Conservation (phyloP, 345 rosid genomes). For the Bruguiera sexangula region DNA sequence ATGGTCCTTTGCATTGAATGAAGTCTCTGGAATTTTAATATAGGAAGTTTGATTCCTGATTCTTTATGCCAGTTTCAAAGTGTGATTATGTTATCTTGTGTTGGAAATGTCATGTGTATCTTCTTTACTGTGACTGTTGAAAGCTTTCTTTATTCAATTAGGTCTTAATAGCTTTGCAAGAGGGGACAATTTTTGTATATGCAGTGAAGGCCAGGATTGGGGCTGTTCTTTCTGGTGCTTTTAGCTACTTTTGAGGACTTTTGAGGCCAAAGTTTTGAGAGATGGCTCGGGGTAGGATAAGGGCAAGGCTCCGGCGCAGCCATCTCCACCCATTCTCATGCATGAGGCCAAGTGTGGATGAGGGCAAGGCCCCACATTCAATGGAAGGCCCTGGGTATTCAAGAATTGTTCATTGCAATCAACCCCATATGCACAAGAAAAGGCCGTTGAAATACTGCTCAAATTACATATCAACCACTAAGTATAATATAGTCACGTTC, state of each 20-base stretch:
- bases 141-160: neutral
- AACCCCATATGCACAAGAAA: neutral
- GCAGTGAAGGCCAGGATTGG: neutral
- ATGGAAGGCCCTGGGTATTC: conserved; percentile 4
- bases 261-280: neutral
- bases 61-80: neutral
- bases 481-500: conserved; percentile 18
- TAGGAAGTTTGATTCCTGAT: neutral
- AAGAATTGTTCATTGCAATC: conserved; percentile 15
- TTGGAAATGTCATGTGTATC: neutral
- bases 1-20: neutral
- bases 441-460: conserved; percentile 4
- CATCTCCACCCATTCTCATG: conserved; percentile 10
- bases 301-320: conserved; percentile 9
- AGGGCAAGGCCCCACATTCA: neutral
- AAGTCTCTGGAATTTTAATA: neutral
- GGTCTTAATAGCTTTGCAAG: neutral
- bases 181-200: neutral
- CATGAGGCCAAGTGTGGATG: conserved; percentile 1
- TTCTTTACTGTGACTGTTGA: neutral
- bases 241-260: neutral
- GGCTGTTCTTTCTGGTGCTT: conserved; percentile 1
- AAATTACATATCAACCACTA: conserved; percentile 16
- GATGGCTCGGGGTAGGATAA: conserved; percentile 11
- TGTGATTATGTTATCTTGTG: neutral